A percentile compares a stretch with the other conserved stretches of the same genome.
Conservation (phyloP, 768 basidiomycete genomes). For the Clitopilus hobsonii region DNA sequence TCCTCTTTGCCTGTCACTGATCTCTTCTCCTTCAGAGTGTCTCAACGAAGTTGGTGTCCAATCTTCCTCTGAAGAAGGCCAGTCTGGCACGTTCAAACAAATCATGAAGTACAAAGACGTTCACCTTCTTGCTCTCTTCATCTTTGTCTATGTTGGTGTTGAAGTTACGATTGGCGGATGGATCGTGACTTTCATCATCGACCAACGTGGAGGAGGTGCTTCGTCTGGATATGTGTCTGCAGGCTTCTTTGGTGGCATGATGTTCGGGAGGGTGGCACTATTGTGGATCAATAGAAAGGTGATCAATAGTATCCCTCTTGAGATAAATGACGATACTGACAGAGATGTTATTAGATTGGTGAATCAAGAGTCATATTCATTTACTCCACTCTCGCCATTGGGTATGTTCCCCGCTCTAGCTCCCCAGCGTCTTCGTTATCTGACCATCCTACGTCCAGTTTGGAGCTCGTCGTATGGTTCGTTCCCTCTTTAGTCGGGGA, state of each 20-base stretch:
- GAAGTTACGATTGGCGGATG: conserved; percentile 66
- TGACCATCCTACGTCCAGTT: conserved; percentile 16
- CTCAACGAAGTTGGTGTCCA: conserved; percentile 43
- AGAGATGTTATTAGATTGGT: conserved; percentile 35
- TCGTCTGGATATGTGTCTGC: conserved; percentile 24
- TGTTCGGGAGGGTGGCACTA: conserved; percentile 48
- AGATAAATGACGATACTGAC: no score
- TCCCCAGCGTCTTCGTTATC: background rate
- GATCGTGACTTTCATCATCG: conserved; percentile 58
- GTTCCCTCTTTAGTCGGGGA: conserved; percentile 59
- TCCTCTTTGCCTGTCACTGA: background rate
- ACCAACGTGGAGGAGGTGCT: conserved; percentile 30
- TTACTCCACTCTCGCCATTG: conserved; percentile 31
- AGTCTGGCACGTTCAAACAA: conserved; percentile 38
- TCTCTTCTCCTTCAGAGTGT: conserved; percentile 33
- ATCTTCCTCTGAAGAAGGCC: conserved; percentile 22
- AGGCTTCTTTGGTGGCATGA: conserved; percentile 31
- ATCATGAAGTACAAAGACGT: conserved; percentile 50
- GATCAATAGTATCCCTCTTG: no score
- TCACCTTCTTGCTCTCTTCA: conserved; percentile 59
- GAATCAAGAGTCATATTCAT: conserved; percentile 31
- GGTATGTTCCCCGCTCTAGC: conserved; percentile 13
- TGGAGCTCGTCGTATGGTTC: conserved; percentile 61
- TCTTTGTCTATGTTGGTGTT: conserved; percentile 64
- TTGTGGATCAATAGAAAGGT: conserved; percentile 55